Evolutionary conservation across 106 monocot species (phyloP).

Genomic region (Posidonia australis): DNA sequence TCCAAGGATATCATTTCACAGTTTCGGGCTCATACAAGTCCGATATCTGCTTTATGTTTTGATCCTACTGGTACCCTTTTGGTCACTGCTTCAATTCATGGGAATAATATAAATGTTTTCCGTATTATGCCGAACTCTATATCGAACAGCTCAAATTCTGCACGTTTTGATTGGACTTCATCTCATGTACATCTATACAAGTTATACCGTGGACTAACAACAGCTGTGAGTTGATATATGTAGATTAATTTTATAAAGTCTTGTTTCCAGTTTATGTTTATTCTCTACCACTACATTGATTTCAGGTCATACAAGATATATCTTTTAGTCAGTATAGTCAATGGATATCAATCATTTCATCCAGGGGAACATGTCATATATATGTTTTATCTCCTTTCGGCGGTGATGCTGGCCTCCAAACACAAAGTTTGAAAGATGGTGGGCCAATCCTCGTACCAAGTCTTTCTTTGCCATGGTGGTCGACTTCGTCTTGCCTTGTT

Average conservation of each 20-base stretch:
- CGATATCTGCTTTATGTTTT: constrained; percentile 93
- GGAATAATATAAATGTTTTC: constrained; percentile 93
- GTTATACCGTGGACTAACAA: constrained; percentile 87
- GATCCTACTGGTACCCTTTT: constrained; percentile 91
- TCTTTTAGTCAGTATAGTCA: constrained; percentile 87
- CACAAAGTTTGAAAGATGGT: constrained; percentile 45
- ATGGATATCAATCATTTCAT: constrained; percentile 88
- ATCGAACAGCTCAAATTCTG: constrained; percentile 40
- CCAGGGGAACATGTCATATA: constrained; percentile 83
- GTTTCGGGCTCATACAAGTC: constrained; percentile 86
- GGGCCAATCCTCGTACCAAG: constrained; percentile 40
- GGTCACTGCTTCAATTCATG: constrained; percentile 89
- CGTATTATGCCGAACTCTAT: constrained; percentile 63
- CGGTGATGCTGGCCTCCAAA: constrained; percentile 65
- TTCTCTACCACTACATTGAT: neutral
- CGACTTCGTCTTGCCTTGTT: constrained; percentile 32
- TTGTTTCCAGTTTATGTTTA: neutral
- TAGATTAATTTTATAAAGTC: neutral
- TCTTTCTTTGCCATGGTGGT: constrained; percentile 87
- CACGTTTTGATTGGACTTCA: constrained; percentile 66
- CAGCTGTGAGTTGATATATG: constrained; percentile 51
- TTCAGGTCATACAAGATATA: constrained; percentile 85
- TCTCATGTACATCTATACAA: constrained; percentile 94
- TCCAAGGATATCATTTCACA: constrained; percentile 77
- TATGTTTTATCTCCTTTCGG: constrained; percentile 86